Evolutionary conservation across 371 early-diverging fungal species (phyloP), one percentile per base, ranked within the genome.

Genomic region (Apophysomyces ossiformis): DNA sequence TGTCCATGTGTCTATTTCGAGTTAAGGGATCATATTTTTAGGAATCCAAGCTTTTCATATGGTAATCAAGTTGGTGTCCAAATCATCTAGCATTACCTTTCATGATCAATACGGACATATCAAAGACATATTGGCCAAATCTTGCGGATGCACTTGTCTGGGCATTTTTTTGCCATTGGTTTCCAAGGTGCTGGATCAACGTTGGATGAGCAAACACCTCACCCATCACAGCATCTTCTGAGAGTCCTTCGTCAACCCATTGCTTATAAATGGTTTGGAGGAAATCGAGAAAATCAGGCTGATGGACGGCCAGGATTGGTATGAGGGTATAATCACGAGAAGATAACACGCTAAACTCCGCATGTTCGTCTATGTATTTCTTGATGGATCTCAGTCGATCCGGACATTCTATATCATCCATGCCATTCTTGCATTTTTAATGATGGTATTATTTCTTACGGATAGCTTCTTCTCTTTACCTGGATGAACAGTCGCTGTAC

Each of bases 281-380:
- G 57, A 88, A 90, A 6, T 77, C 66, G 7, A 89, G 54, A 69
- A 88, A 90, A 37, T 88, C 89, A 9, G 71, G 37, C 9, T 78
- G 68, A 64, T 92, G 92, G 2, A 91, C 84, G 6, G 74, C 70
- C 8, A 82, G 62, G 61, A 92, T 88, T 8, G 89, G 87, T 0
- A 58, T 82, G 6, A 85, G 13, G 1, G 87, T 84, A 69, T 84
- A 84, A 63, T 90, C 91, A 5, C 36, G 61, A 7, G 86, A 80
- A 2, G 62, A 44, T 0, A 76, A 39, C 0, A 86, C 63, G 15
- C 61, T 26, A 60, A 79, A 83, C 4, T 73, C 68, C 1, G 61
- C 67, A 54, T 76, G 50, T 3, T 38, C 37, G 50, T 75, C 75
- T 15, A 81, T 71, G 7, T 62, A 69, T 32, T 50, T 57, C 26